Evolutionary conservation across 305 asterid species (phyloP).

Genomic region (Petunia hybrid): DNA sequence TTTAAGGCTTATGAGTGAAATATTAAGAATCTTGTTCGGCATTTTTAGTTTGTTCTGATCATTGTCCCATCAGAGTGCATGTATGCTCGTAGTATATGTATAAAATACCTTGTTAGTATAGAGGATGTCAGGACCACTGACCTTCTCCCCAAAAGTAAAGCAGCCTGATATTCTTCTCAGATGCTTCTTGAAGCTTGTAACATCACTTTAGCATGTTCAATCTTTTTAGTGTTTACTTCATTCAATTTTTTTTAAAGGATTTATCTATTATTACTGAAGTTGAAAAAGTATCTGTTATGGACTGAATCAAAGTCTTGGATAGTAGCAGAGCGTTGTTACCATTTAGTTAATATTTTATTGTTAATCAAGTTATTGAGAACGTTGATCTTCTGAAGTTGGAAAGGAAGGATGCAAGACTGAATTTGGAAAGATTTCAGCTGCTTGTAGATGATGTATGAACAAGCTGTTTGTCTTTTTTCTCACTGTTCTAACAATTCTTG

Average conservation of each 20-base stretch:
- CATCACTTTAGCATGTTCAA: not conserved
- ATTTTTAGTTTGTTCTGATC: not conserved
- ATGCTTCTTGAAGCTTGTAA: slow-evolving; percentile 1
- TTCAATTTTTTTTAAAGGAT: not conserved
- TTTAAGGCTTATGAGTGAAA: slow-evolving; percentile 8
- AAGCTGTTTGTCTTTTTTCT: not conserved
- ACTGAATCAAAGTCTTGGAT: not conserved
- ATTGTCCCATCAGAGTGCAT: not conserved
- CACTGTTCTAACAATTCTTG: slow-evolving; percentile 17
- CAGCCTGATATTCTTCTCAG: not conserved
- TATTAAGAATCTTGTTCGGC: not conserved
- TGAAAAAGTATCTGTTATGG: not conserved
- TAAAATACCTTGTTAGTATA: slow-evolving; percentile 2
- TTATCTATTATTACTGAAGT: slow-evolving; percentile 3
- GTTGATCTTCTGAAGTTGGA: not conserved
- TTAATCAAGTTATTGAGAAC: not conserved
- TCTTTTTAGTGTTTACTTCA: not conserved
- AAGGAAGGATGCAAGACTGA: not conserved
- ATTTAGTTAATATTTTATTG: not conserved
- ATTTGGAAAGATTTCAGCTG: not conserved
- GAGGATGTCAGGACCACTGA: not conserved
- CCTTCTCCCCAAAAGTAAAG: not conserved
- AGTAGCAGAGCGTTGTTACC: not conserved
- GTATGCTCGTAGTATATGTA: not conserved
- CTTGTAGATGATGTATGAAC: not conserved